Evolutionary conservation across 805 yeast genomes (phyloP), one percentile per base, ranked within the genome.

Genomic region (Candida pini): DNA sequence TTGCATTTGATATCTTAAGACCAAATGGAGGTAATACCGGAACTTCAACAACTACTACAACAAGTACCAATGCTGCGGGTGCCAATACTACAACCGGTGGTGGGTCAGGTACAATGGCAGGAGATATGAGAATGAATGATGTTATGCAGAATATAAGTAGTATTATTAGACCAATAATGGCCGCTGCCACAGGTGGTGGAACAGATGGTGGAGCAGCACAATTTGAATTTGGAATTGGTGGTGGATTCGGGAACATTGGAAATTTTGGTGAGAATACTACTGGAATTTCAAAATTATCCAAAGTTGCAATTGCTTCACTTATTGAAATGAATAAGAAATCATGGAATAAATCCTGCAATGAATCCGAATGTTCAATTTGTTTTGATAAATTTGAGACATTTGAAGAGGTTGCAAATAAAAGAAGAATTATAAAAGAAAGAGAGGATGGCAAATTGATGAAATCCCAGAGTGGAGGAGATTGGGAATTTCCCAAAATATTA

Each of bases 351-450:
- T 13, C 10, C 13, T 22, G 25, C 25, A 13, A 22, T 5, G 10
- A 62, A 14, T 43, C 55, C 15, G 42, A 36, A 2, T 67, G 73
- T 43, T 45, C 71, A 6, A 70, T 69, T 27, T 69, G 75, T 45
- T 66, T 63, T 41, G 75, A 69, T 10, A 41, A 38, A 10, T 48
- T 41, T 29, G 48, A 48, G 9, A 48, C 47, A 12, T 45, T 29
- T 31, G 39, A 30, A n/a, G 25, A 27, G 31, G 19, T 26, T 18
- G 28, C 26, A 16, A 23, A 30, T 25, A 10, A 26, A n/a, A 14
- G 26, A 20, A 16, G 20, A 22, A 7, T 22, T 22, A 13, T 10
- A 9, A 25, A 5, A 19, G 22, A 9, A 16, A 26, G 5, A 21
- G n/a, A n/a, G 15, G 22, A 12, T 15, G 18, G 14, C 17, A 15